phyloP scores from a whole-genome alignment of 805 yeast genomes.

The Spathaspora arborariae region DNA sequence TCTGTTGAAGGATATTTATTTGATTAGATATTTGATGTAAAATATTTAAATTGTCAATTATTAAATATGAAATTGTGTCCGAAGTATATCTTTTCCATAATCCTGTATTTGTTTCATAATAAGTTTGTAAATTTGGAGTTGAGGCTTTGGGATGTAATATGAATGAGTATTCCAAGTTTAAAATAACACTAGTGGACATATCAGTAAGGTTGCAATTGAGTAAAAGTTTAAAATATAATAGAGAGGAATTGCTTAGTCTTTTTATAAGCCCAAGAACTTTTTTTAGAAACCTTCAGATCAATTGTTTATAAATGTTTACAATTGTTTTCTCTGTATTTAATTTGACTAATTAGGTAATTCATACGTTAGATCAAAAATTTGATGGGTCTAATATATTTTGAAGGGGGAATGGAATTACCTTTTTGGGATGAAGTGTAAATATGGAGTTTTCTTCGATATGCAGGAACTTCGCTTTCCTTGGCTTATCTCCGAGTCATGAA shows the following conservation, averaged over 20 bases:
- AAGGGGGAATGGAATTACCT: not conserved
- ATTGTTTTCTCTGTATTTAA: not conserved
- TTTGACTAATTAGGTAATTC: not conserved
- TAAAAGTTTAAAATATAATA: not conserved
- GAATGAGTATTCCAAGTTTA: constrained; percentile 10
- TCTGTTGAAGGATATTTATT: constrained; percentile 11
- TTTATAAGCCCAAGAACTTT: no score
- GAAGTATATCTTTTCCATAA: constrained; percentile 25
- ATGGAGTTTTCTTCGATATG: no score
- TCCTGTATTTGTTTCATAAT: constrained; percentile 26
- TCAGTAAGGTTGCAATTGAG: not conserved
- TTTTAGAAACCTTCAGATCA: not conserved
- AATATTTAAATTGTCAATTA: constrained; percentile 25
- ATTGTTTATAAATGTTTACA: not conserved
- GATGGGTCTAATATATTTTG: not conserved
- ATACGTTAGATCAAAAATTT: not conserved
- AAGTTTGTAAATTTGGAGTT: constrained; percentile 3
- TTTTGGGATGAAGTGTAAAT: not conserved
- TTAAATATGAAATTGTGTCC: constrained; percentile 5
- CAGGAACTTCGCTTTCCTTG: no score
- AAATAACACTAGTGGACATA: constrained; percentile 4
- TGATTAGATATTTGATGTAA: constrained; percentile 14
- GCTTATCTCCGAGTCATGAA: no score
- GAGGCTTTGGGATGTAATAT: constrained; percentile 9
- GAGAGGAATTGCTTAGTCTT: not conserved